A percentile compares a stretch with the other conserved stretches of the same genome.
Conservation (phyloP, 1,284 basidiomycete genomes). For the Rhodotorula sp. region DNA sequence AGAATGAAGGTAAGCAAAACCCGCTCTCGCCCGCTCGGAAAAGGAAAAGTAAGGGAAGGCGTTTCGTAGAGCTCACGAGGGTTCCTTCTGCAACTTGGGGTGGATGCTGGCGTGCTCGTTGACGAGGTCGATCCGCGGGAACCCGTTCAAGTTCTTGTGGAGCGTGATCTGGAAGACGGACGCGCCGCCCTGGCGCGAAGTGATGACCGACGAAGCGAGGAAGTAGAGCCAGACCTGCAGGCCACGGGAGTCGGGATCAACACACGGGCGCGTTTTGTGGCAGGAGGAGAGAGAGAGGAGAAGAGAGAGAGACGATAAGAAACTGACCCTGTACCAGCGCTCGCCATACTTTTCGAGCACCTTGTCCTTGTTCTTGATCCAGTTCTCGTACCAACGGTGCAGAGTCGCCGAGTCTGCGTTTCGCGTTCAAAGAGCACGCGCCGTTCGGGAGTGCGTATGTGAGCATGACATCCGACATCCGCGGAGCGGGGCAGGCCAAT, state of each 20-base stretch:
- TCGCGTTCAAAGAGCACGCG: background rate
- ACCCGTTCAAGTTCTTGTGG: constrained; percentile 74
- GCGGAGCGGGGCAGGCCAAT: no score
- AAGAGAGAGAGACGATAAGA: constrained; percentile 53
- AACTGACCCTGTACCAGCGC: constrained; percentile 54
- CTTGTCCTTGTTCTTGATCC: constrained; percentile 66
- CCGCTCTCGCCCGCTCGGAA: background rate
- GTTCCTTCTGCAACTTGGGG: constrained; percentile 21
- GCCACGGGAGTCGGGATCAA: background rate
- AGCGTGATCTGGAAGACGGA: constrained; percentile 94
- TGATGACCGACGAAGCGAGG: constrained; percentile 45
- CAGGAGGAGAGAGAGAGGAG: constrained; percentile 55
- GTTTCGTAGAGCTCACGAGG: constrained; percentile 11
- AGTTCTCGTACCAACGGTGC: constrained; percentile 89
- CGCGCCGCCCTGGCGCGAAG: constrained; percentile 71
- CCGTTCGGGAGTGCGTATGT: background rate
- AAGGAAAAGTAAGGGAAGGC: background rate
- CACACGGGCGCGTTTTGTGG: background rate
- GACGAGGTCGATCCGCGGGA: constrained; percentile 39
- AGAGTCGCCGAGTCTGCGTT: constrained; percentile 76
- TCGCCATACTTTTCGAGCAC: constrained; percentile 88
- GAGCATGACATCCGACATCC: background rate
- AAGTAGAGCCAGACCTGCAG: constrained; percentile 47
- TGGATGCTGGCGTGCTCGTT: constrained; percentile 20
- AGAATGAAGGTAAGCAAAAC: background rate